Evolutionary conservation across 2,329 filamentous ascomycete genomes (phyloP).

Genomic region (Pseudocercospora cruenta): DNA sequence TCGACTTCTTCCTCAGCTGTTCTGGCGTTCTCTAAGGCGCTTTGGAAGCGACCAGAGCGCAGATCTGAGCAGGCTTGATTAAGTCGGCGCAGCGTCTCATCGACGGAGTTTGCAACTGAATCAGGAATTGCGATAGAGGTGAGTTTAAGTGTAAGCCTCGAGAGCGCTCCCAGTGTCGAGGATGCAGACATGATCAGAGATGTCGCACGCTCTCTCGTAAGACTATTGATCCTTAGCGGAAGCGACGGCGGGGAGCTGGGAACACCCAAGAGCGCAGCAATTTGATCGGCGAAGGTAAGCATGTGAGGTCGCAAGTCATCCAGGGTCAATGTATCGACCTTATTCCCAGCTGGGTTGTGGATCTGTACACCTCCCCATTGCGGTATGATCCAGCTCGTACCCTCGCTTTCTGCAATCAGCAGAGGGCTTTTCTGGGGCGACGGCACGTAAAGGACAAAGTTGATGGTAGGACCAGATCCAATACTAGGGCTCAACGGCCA

Average conservation of each 20-base stretch:
- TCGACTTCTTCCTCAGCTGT: conserved; percentile 88
- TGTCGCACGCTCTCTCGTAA: conserved; percentile 82
- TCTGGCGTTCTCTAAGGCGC: conserved; percentile 76
- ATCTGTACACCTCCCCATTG: conserved; percentile 87
- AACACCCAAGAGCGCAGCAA: conserved; percentile 83
- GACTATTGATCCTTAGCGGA: conserved; percentile 79
- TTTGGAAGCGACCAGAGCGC: conserved; percentile 61
- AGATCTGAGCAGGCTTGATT: conserved; percentile 75
- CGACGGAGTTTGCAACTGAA: conserved; percentile 82
- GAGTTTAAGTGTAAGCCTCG: conserved; percentile 79
- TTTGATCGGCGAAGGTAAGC: conserved; percentile 86
- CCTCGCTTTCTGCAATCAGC: conserved; percentile 60
- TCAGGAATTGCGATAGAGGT: conserved; percentile 89
- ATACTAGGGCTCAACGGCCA: conserved; percentile 97
- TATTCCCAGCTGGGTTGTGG: conserved; percentile 59
- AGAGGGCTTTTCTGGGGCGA: conserved; percentile 66
- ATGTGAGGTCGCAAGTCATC: conserved; percentile 76
- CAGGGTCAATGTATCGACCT: conserved; percentile 57
- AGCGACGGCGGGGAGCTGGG: conserved; percentile 78
- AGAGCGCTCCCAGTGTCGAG: conserved; percentile 89
- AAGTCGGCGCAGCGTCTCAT: conserved; percentile 76
- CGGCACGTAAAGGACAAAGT: conserved; percentile 91
- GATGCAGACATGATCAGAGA: conserved; percentile 86
- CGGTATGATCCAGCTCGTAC: conserved; percentile 87
- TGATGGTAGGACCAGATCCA: conserved; percentile 88